Evolutionary conservation across 169 alveolate species (phyloP).

Genomic region (Cryptosporidium muris): DNA sequence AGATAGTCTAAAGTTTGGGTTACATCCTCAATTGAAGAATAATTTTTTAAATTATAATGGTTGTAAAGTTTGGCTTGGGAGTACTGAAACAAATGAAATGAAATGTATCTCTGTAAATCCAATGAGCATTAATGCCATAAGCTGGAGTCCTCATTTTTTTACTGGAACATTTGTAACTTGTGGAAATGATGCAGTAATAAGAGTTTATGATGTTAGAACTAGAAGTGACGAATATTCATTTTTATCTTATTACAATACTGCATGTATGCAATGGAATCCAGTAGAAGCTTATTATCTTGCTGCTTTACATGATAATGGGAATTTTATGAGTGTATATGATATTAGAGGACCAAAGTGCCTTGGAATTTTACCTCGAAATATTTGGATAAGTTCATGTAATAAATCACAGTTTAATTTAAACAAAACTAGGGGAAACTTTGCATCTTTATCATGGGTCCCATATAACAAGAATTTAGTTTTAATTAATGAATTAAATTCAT

Average conservation of each 20-base stretch:
- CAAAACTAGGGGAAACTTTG: background rate
- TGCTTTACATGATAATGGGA: constrained; percentile 37
- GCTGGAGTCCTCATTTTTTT: constrained; percentile 67
- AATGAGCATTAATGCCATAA: constrained; percentile 42
- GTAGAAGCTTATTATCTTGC: constrained; percentile 22
- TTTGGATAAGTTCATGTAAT: background rate
- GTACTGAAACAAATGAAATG: background rate
- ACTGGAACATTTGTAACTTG: constrained; percentile 68
- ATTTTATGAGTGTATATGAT: constrained; percentile 48
- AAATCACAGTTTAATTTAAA: no score
- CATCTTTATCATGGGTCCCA: constrained; percentile 41
- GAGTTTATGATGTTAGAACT: constrained; percentile 47
- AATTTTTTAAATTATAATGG: constrained; percentile 20
- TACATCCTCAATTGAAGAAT: constrained; percentile 17
- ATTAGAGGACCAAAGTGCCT: constrained; percentile 8
- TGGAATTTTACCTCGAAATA: constrained; percentile 28
- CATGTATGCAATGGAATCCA: constrained; percentile 32
- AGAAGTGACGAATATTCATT: constrained; percentile 17
- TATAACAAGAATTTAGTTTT: constrained; percentile 10
- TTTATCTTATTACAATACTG: constrained; percentile 52
- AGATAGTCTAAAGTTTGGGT: constrained; percentile 43
- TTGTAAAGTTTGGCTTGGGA: constrained; percentile 13
- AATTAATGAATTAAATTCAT: constrained; percentile 1
- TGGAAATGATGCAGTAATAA: constrained; percentile 47
- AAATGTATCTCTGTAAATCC: constrained; percentile 28